Evolutionary conservation across 2,329 filamentous ascomycete species (phyloP), one percentile per base, ranked within the genome.

Genomic region (Dothideomycetes sp.): DNA sequence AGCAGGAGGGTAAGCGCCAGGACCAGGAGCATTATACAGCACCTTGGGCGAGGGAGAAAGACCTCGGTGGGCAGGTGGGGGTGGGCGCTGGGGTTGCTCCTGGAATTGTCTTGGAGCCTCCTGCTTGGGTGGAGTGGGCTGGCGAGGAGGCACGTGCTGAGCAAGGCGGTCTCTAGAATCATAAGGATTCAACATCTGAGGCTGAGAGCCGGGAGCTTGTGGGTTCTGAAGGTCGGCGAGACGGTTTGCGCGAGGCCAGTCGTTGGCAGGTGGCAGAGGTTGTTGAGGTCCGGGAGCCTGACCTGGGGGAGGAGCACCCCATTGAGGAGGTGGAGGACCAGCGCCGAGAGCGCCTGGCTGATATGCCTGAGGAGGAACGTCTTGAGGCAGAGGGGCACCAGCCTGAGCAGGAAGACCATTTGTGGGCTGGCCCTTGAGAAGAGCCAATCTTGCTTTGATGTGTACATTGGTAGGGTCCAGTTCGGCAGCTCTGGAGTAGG

Each of bases 351-450:
- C 84, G 33, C 80, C 76, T 40, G 80, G 77, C 62, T 94, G 87
- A 55, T 96, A 96, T 5, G 88, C 84, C 56, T 94, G 86, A 35
- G 89, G 89, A 59, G 96, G 88, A 16, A 96, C 87, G 62, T 98
- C 91, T 55, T 94, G 89, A 6, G 91, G 89, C 53, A 91, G 77
- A n/a, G 89, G 88, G 37, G 82, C 84, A 50, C 72, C 80, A 51
- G 73, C 80, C 54, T 82, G 84, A 46, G 82, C 77, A 27, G 76
- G 72, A 52, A 82, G 70, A 46, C 84, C 80, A 56, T 78, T 81
- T 47, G 67, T 64, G 10, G 78, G 73, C 53, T 83, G 81, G 13
- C 85, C 85, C 44, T 91, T 84, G 43, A 98, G 75, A 33, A 98
- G 72, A 58, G 94, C 84, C 47, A 98, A 71, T 47, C 91, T 80